phyloP scores from a whole-genome alignment of 2,329 filamentous ascomycete species.

The Huntiella bhutanensis region DNA sequence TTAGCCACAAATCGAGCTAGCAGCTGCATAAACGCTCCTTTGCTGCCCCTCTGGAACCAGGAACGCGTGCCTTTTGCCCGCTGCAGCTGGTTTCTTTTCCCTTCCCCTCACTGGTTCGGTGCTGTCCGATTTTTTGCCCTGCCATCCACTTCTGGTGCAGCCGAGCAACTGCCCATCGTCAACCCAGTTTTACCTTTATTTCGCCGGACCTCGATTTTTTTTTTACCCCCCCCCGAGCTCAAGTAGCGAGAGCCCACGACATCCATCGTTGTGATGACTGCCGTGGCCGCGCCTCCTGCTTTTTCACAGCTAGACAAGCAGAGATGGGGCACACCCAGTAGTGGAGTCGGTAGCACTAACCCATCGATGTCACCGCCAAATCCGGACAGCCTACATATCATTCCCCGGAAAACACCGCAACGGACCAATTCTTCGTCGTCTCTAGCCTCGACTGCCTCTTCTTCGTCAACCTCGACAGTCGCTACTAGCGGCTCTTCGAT shows the following conservation, averaged over 20 bases:
- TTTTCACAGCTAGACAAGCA: slow-evolving; percentile 44
- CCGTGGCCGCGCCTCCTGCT: slow-evolving; percentile 45
- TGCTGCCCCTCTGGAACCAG: neutral
- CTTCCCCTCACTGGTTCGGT: neutral
- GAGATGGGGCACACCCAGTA: slow-evolving; percentile 44
- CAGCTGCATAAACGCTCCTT: slow-evolving; percentile 1
- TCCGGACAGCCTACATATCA: slow-evolving; percentile 37
- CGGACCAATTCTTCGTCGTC: slow-evolving; percentile 85
- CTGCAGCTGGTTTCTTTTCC: neutral
- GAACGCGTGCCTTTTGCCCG: slow-evolving; percentile 2
- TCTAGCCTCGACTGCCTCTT: slow-evolving; percentile 45
- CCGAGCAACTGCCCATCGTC: neutral
- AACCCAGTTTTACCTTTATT: neutral
- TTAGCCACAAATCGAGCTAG: no score
- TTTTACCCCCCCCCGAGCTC: neutral
- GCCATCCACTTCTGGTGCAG: neutral
- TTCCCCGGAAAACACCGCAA: slow-evolving; percentile 71
- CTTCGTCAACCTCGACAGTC: slow-evolving; percentile 43
- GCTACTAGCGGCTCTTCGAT: slow-evolving; percentile 43
- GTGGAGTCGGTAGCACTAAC: slow-evolving; percentile 13
- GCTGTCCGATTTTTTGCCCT: neutral
- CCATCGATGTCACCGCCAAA: slow-evolving; percentile 1
- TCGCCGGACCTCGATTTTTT: neutral
- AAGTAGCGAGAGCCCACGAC: slow-evolving; percentile 6
- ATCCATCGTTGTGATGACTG: slow-evolving; percentile 32